phyloP scores from a whole-genome alignment of 345 rosid species.

The Populus alba region DNA sequence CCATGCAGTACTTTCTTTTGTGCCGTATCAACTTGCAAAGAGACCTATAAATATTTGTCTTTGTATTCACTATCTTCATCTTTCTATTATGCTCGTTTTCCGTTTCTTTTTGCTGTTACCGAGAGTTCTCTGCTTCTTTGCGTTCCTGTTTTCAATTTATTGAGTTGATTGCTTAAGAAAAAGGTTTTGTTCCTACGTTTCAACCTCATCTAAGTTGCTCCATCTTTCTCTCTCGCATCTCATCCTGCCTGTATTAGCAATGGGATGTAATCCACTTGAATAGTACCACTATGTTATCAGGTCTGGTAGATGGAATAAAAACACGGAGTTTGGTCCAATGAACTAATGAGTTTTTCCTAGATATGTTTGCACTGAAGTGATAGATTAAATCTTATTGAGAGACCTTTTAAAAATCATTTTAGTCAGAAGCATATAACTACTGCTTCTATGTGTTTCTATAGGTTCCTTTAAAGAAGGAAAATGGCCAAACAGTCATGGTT shows the following conservation, averaged over 20 bases:
- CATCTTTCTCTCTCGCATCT: neutral
- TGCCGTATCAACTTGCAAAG: neutral
- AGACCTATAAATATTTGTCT: neutral
- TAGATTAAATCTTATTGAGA: neutral
- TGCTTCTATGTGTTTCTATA: conserved; percentile 12
- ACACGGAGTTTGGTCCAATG: neutral
- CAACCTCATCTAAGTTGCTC: neutral
- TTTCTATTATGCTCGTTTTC: no score
- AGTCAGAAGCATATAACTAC: neutral
- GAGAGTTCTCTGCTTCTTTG: neutral
- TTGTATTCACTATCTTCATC: neutral
- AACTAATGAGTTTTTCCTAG: neutral
- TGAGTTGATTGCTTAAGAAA: neutral
- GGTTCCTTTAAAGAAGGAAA: conserved; percentile 55
- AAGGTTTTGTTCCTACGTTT: neutral
- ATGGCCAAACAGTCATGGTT: conserved; percentile 46
- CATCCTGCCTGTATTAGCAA: neutral
- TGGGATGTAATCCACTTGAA: neutral
- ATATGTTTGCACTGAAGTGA: neutral
- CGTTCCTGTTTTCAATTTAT: neutral
- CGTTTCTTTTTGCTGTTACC: neutral
- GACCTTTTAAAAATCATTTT: neutral
- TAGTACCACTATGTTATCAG: neutral
- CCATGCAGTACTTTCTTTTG: neutral
- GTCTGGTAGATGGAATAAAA: neutral